phyloP scores from a whole-genome alignment of 2,329 filamentous ascomycete genomes.

The Scytalidium lignicola region DNA sequence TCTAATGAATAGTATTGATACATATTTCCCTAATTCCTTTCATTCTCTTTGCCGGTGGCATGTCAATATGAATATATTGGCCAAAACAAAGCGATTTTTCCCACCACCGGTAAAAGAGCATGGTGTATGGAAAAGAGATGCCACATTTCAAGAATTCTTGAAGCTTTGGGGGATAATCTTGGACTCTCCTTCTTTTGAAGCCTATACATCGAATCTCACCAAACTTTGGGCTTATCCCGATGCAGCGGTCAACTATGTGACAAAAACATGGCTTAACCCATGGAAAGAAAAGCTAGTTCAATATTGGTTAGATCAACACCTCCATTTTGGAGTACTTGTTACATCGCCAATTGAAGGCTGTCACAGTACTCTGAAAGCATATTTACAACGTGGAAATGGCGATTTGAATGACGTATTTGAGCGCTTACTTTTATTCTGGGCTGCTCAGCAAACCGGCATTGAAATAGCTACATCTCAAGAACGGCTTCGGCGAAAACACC shows the following conservation, averaged over 20 bases:
- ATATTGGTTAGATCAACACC: background rate
- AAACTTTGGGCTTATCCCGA: background rate
- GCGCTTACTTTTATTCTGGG: background rate
- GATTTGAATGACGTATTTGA: background rate
- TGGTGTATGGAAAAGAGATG: too few relatives aligned
- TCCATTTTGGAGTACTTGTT: slow-evolving; percentile 1
- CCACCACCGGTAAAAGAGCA: too few relatives aligned
- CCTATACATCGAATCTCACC: background rate
- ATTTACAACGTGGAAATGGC: background rate
- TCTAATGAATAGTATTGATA: too few relatives aligned
- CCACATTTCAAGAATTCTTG: too few relatives aligned
- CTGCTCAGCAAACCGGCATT: background rate
- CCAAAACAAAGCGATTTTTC: too few relatives aligned
- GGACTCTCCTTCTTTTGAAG: background rate
- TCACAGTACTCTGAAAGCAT: background rate
- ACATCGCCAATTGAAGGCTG: background rate
- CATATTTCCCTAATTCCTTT: too few relatives aligned
- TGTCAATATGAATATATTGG: too few relatives aligned
- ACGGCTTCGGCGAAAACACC: background rate
- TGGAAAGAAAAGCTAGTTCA: slow-evolving; percentile 2
- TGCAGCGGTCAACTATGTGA: background rate
- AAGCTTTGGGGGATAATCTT: background rate
- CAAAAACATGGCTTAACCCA: background rate
- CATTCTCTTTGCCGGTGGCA: too few relatives aligned
- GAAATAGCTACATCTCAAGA: background rate